phyloP scores from a whole-genome alignment of 2,329 filamentous ascomycete genomes.

The Colletotrichum nymphaeae region DNA sequence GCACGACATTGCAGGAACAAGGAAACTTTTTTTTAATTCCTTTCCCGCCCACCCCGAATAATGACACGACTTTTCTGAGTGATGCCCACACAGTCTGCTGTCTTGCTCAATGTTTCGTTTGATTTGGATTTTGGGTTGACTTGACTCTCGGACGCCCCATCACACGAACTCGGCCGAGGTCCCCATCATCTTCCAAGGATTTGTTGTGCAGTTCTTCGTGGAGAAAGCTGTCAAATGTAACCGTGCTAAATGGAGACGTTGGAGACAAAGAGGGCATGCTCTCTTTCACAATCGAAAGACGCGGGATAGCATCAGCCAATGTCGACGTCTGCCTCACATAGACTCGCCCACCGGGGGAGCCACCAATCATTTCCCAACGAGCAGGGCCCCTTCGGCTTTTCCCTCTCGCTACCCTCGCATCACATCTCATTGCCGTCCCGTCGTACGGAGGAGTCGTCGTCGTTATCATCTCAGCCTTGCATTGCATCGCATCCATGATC shows the following conservation, averaged over 20 bases:
- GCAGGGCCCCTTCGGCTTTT: background rate
- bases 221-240: background rate
- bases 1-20: constrained; percentile 29
- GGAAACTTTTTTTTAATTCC: background rate
- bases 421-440: background rate
- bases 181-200: background rate
- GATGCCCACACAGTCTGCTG: background rate
- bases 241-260: background rate
- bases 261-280: background rate
- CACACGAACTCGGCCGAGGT: constrained; percentile 10
- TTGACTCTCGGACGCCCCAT: background rate
- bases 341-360: background rate
- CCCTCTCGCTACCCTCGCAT: background rate
- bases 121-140: background rate
- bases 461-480: constrained; percentile 21
- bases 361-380: background rate
- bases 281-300: background rate
- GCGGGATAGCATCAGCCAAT: background rate
- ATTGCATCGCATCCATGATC: background rate
- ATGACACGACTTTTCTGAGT: constrained; percentile 12
- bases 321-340: background rate
- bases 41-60: background rate
- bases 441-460: background rate
- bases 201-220: background rate
- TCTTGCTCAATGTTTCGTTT: background rate